Conservation (phyloP, 176 grass and related monocot genomes). For the Carex kokanica region DNA sequence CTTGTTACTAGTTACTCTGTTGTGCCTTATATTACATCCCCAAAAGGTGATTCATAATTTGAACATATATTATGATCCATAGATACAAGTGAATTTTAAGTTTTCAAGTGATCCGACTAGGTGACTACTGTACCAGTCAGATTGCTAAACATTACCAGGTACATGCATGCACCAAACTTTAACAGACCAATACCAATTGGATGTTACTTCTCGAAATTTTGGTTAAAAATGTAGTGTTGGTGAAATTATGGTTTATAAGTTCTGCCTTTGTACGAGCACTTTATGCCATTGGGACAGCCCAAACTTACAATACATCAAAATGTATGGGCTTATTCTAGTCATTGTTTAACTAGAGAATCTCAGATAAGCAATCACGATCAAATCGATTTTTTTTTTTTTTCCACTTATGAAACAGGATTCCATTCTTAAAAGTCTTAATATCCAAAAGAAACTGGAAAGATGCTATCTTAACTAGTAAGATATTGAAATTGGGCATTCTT, state of each 20-base stretch:
- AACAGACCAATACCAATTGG: background rate
- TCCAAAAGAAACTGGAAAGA: background rate
- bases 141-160: background rate
- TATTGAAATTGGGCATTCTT: background rate
- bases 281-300: background rate
- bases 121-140: background rate
- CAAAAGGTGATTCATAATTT: background rate
- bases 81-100: background rate
- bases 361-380: background rate
- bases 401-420: background rate
- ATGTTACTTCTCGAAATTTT: background rate
- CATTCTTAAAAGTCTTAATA: background rate
- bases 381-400: background rate
- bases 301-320: background rate
- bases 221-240: background rate
- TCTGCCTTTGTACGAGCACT: background rate
- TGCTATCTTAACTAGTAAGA: background rate
- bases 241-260: background rate
- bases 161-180: background rate
- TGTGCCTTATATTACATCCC: background rate
- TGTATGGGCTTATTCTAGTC: background rate
- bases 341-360: background rate
- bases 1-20: background rate
- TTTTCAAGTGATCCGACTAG: background rate
- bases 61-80: background rate